phyloP scores from a whole-genome alignment of 108 stramenopile genomes.

The Aurantiochytrium sp. region DNA sequence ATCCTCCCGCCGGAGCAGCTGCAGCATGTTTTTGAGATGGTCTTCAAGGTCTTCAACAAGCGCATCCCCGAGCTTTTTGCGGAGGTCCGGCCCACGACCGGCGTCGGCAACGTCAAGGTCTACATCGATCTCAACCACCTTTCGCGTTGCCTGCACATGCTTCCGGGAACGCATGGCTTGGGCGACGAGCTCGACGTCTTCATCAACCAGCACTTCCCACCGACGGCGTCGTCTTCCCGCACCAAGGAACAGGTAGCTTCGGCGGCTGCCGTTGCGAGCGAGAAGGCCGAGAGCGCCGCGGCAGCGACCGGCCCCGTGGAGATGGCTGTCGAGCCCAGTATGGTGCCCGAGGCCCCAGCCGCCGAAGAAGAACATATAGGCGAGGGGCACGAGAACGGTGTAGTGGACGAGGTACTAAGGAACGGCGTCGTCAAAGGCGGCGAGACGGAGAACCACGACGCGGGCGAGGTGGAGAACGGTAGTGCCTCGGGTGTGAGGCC shows the following conservation, averaged over 20 bases:
- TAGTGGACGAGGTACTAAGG: background rate
- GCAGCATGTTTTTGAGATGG: background rate
- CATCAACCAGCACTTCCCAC: background rate
- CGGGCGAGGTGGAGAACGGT: background rate
- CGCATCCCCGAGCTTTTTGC: background rate
- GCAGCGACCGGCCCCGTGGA: background rate
- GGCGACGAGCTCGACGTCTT: conserved; percentile 5
- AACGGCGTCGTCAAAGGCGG: no score
- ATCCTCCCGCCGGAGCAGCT: background rate
- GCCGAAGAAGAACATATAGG: no score
- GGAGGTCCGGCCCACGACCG: background rate
- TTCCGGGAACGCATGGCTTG: background rate
- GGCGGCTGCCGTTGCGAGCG: background rate
- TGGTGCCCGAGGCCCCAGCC: no score
- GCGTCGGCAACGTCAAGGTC: background rate
- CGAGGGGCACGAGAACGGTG: background rate
- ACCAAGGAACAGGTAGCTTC: background rate
- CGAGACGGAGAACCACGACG: no score
- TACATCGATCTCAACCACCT: background rate
- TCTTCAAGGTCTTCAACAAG: background rate
- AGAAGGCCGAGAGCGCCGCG: background rate
- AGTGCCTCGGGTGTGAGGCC: background rate
- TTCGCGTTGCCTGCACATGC: background rate
- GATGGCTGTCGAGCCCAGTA: no score
- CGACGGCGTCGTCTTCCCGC: background rate